Evolutionary conservation across 139 green algal species (phyloP), one percentile per base, ranked within the genome.

Genomic region (Microglena sp.): DNA sequence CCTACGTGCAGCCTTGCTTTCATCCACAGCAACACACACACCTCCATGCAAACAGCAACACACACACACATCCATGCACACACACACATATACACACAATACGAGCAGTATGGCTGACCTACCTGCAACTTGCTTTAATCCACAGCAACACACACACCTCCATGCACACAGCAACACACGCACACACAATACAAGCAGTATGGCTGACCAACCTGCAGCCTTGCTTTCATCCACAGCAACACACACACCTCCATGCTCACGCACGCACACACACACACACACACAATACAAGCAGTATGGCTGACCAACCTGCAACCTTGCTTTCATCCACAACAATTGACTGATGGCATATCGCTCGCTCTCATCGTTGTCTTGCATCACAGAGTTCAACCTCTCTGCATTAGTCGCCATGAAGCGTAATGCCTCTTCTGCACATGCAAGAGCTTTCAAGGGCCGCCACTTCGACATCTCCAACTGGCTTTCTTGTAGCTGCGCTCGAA

Each of bases 341-440:
- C 31, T 4, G 24, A 80, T 43, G 15, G 64, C 5, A 29, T 67
- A 59, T 5, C 73, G 64, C 59, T 80, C 68, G 43, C 60, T 63
- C 33, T 76, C 73, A 34, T 80, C 73, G 33, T 80, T 80, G n/a
- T 76, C 73, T 15, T 45, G 43, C 57, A 72, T 53, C 21, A 55
- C 32, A 1, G 21, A 35, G 31, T 64, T 64, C 21, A 71, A 7
- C 22, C 32, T 3, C 5, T 71, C 72, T 28, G 72, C 66, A 21
- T 64, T 15, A 1, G 26, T 28, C n/a, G 31, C 4, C 5, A 71
- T 35, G 26, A 18, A 54, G 18, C 26, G 6, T 4, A 67, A 27
- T 7, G 67, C 57, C 32, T 73, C 67, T 56, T 69, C 54, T 4
- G 72, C 72, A 24, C 57, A 29, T 1, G 1, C 54, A 50, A 79